A percentile compares a stretch with the other conserved stretches of the same genome.
Evolutionary conservation across 768 basidiomycete genomes (phyloP).

Genomic region (Jaapia argillacea): DNA sequence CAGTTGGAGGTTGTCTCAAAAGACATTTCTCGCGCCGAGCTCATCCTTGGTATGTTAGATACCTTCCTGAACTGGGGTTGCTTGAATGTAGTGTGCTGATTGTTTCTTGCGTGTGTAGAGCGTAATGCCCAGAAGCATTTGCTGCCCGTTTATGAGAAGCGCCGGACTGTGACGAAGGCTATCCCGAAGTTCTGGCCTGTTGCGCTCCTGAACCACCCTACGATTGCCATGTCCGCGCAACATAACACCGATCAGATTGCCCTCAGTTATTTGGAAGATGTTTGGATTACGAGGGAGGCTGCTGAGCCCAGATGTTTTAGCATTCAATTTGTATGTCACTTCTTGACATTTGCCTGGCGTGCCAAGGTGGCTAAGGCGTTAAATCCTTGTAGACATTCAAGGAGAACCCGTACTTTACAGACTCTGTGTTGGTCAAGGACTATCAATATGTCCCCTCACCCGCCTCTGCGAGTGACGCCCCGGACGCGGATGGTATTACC

Average conservation of each 20-base stretch:
- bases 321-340: constrained; percentile 78
- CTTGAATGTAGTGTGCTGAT: not conserved
- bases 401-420: constrained; percentile 75
- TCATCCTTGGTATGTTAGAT: constrained; percentile 52
- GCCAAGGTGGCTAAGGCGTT: constrained; percentile 1
- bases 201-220: constrained; percentile 63
- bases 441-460: constrained; percentile 60
- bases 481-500: constrained; percentile 69
- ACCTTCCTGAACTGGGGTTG: not conserved
- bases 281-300: constrained; percentile 72
- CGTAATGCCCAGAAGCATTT: constrained; percentile 50
- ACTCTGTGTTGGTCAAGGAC: constrained; percentile 72
- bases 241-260: constrained; percentile 75
- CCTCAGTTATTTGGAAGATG: constrained; percentile 72
- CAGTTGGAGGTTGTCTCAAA: constrained; percentile 58
- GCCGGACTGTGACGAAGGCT: constrained; percentile 52
- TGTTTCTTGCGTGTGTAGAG: constrained; percentile 31
- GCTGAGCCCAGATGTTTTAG: constrained; percentile 75
- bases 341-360: constrained; percentile 5
- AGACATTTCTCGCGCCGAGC: constrained; percentile 60
- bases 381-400: constrained; percentile 55
- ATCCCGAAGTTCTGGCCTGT: constrained; percentile 84
- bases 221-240: constrained; percentile 56
- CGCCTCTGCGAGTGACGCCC: constrained; percentile 40
- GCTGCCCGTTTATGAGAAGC: constrained; percentile 55